These are phyloP conservation scores for Oryza coarctata DNA, from an alignment of 176 grass and related monocot species.

Conservation along the genomic window DNA sequence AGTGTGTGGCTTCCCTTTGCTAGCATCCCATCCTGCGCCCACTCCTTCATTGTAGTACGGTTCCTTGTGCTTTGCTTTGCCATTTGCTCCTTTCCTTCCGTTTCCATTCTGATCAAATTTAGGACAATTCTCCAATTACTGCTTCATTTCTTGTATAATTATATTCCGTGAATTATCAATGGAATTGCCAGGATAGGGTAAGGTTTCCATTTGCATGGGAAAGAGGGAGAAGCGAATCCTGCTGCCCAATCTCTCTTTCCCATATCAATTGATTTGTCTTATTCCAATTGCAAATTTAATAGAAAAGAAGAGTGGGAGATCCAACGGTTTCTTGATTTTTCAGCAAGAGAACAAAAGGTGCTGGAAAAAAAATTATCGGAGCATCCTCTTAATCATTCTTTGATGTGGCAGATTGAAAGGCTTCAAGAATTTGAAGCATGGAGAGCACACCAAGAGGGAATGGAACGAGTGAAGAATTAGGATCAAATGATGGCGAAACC, in stretches of 20 bases:
- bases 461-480: slow-evolving; percentile 33
- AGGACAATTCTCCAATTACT: neutral
- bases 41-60: slow-evolving; percentile 27
- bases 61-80: slow-evolving; percentile 33
- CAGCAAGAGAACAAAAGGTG: neutral
- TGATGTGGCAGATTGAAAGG: neutral
- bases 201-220: slow-evolving; percentile 33
- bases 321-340: neutral
- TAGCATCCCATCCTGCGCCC: neutral
- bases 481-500: slow-evolving; percentile 9
- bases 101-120: neutral
- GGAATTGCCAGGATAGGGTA: slow-evolving; percentile 31
- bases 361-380: neutral
- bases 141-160: neutral
- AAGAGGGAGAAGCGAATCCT: slow-evolving; percentile 32
- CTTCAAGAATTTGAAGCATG: slow-evolving; percentile 39
- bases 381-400: neutral
- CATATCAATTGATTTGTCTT: slow-evolving; percentile 21
- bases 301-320: neutral
- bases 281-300: slow-evolving; percentile 2
- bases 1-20: slow-evolving; percentile 49
- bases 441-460: slow-evolving; percentile 60
- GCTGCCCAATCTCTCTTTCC: slow-evolving; percentile 28
- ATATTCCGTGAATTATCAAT: neutral
- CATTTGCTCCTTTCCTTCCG: neutral